Conservation (phyloP, 768 basidiomycete species). For the Gloeopeniophorella convolvens region DNA sequence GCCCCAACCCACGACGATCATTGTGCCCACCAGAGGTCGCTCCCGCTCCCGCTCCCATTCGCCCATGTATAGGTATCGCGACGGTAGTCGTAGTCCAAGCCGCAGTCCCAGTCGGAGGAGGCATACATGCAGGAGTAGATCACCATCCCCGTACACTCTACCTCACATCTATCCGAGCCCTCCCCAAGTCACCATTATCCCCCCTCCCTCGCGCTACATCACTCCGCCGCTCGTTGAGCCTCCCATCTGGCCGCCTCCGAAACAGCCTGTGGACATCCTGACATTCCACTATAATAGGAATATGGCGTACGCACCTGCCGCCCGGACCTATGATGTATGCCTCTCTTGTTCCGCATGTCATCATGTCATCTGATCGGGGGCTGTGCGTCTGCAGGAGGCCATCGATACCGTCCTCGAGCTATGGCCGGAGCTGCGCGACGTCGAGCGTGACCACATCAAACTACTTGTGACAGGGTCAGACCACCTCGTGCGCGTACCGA, state of each 20-base stretch:
- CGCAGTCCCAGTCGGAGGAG: too few relatives aligned
- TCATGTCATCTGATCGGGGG: neutral
- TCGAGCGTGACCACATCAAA: constrained; percentile 4
- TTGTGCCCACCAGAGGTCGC: too few relatives aligned
- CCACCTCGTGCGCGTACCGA: constrained; percentile 14
- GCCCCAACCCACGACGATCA: too few relatives aligned
- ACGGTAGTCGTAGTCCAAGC: too few relatives aligned
- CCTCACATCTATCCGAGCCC: too few relatives aligned
- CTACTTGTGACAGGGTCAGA: constrained; percentile 10
- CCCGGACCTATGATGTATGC: constrained; percentile 13
- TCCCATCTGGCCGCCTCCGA: neutral
- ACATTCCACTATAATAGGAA: constrained; percentile 13
- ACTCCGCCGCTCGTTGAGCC: too few relatives aligned
- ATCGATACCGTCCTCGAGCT: constrained; percentile 7
- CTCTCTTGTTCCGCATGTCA: neutral
- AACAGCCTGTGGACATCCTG: constrained; percentile 11
- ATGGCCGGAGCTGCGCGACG: constrained; percentile 9
- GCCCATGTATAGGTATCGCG: too few relatives aligned
- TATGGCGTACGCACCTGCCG: constrained; percentile 19
- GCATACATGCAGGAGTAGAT: too few relatives aligned
- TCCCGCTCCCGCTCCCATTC: too few relatives aligned
- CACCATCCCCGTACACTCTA: too few relatives aligned
- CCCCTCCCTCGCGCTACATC: too few relatives aligned
- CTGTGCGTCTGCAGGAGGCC: constrained; percentile 6
- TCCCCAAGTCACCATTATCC: too few relatives aligned